A percentile compares a stretch with the other conserved stretches of the same genome.
Conservation (phyloP, 495 filamentous ascomycete genomes). For the Hypoxylon cercidicola region DNA sequence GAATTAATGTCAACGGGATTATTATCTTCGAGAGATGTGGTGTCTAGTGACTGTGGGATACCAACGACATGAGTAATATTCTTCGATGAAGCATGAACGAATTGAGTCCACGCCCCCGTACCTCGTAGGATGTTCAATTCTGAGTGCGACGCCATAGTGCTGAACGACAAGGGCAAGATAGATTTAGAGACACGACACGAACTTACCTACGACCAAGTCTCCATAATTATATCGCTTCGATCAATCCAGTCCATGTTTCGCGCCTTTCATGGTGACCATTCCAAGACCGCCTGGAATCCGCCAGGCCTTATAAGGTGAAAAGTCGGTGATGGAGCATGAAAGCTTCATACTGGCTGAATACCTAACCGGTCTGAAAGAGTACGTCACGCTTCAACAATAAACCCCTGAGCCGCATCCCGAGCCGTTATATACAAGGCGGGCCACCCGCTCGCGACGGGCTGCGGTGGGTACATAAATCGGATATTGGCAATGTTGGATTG, state of each 20-base stretch:
- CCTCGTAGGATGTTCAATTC: conserved; percentile 15
- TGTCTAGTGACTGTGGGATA: conserved; percentile 3
- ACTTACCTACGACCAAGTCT: not conserved
- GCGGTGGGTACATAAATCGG: conserved; percentile 28
- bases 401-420: not conserved
- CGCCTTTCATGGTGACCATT: not conserved
- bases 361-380: conserved; percentile 3
- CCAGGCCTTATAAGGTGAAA: conserved; percentile 29
- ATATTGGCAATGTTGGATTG: conserved; percentile 32
- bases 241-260: not conserved
- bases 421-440: conserved; percentile 13
- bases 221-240: conserved; percentile 15
- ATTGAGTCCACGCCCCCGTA: conserved; percentile 26
- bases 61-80: not conserved
- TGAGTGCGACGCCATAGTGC: conserved; percentile 14
- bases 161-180: not conserved
- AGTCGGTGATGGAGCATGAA: conserved; percentile 23
- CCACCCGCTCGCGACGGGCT: conserved; percentile 16
- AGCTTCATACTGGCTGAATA: conserved; percentile 2
- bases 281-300: conserved; percentile 3
- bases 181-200: not conserved
- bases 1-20: not conserved
- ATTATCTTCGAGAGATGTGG: not conserved
- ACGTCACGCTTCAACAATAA: conserved; percentile 8
- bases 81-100: not conserved